A percentile compares a stretch with the other conserved stretches of the same genome.
Conservation (phyloP, 345 rosid genomes). For the Microthlaspi erraticum region DNA sequence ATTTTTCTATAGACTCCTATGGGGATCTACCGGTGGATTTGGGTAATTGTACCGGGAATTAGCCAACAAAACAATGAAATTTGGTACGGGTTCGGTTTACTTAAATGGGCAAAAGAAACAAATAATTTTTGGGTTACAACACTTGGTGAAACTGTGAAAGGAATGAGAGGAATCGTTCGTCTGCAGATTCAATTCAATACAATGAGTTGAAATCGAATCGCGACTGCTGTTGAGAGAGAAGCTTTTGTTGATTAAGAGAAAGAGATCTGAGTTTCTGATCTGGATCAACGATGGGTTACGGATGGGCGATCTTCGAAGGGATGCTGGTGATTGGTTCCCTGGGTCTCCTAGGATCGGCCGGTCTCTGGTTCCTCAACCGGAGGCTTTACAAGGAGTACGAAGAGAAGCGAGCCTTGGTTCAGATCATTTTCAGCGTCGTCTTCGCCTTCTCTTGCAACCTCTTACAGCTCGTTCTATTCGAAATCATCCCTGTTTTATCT, state of each 20-base stretch:
- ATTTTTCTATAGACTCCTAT: background rate
- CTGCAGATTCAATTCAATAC: slow-evolving; percentile 1
- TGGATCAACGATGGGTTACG: slow-evolving; percentile 74
- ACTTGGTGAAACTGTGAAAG: slow-evolving; percentile 20
- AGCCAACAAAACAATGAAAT: background rate
- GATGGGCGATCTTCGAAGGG: slow-evolving; percentile 78
- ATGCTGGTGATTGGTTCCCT: slow-evolving; percentile 71
- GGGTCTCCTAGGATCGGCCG: slow-evolving; percentile 79
- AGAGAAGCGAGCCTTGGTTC: slow-evolving; percentile 90
- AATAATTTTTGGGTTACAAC: background rate
- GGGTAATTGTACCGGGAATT: background rate
- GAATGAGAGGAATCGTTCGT: slow-evolving; percentile 24
- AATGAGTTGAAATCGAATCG: slow-evolving; percentile 6
- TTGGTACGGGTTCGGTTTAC: slow-evolving; percentile 23
- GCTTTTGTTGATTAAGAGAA: background rate
- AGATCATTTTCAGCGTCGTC: slow-evolving; percentile 96
- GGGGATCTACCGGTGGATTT: background rate
- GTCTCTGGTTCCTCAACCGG: slow-evolving; percentile 89
- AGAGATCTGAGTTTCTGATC: slow-evolving; percentile 18
- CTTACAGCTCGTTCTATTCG: slow-evolving; percentile 96
- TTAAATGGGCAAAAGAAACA: background rate
- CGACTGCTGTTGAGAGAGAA: slow-evolving; percentile 1
- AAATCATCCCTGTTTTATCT: slow-evolving; percentile 93
- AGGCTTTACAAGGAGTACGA: slow-evolving; percentile 97
- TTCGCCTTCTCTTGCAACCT: slow-evolving; percentile 98